These are phyloP conservation scores for Cladosporium austrohemisphaericum DNA, from an alignment of 2,329 filamentous ascomycete species.

Conservation along the genomic window DNA sequence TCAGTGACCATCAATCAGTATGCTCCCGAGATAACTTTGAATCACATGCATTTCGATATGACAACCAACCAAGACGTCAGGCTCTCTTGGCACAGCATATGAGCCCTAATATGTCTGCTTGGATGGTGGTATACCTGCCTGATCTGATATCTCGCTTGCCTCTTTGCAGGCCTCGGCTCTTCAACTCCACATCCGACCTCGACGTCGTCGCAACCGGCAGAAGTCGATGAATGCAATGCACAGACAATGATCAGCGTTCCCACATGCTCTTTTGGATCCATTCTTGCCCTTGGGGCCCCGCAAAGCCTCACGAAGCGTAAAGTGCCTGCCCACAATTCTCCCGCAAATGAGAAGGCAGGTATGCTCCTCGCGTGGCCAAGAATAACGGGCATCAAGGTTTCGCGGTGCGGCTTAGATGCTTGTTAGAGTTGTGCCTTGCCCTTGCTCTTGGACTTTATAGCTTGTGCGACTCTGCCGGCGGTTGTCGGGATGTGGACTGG, in stretches of 20 bases:
- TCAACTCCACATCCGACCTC: no score
- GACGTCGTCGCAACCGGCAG: no score
- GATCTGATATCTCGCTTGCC: background rate
- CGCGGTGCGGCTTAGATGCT: background rate
- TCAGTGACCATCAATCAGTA: no score
- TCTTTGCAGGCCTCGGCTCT: background rate
- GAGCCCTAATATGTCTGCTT: background rate
- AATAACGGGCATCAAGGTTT: no score
- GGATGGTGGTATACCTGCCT: background rate
- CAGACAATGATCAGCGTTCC: no score
- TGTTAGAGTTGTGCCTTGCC: no score
- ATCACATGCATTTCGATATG: no score
- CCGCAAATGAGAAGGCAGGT: background rate
- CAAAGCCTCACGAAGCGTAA: background rate
- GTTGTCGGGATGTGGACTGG: constrained; percentile 4
- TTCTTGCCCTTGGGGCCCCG: background rate
- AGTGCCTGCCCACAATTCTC: background rate
- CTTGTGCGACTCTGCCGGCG: background rate
- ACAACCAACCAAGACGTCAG: no score
- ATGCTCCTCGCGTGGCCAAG: background rate
- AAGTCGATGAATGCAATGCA: background rate
- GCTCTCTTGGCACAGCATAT: no score
- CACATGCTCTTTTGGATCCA: no score
- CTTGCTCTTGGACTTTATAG: background rate
- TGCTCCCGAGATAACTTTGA: no score